These are phyloP conservation scores for Tylopilus rubrobrunneus DNA, from an alignment of 768 basidiomycete genomes.

Conservation along the genomic window DNA sequence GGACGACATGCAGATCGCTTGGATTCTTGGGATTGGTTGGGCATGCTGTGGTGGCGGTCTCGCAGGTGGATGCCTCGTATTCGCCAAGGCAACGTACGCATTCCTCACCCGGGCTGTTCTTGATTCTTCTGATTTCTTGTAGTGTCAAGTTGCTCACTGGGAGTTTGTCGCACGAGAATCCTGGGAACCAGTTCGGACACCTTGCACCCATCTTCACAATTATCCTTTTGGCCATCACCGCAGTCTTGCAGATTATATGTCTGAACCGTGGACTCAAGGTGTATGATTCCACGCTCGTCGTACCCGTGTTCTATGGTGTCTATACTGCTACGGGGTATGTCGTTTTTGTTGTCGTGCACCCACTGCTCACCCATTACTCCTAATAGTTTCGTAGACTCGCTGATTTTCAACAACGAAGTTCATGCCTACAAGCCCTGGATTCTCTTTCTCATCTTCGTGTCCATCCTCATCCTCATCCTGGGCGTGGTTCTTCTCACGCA, in stretches of 20 bases:
- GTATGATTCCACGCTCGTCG: constrained; percentile 88
- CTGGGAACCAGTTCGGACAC: constrained; percentile 86
- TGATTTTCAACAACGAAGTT: constrained; percentile 81
- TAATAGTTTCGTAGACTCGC: constrained; percentile 61
- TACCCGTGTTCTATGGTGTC: constrained; percentile 92
- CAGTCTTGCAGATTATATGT: constrained; percentile 87
- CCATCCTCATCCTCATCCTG: constrained; percentile 80
- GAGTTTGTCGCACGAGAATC: constrained; percentile 72
- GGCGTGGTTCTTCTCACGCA: constrained; percentile 93
- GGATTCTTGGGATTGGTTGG: constrained; percentile 93
- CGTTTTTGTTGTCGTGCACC: neutral
- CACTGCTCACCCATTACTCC: constrained; percentile 4
- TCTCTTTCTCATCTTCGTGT: constrained; percentile 82
- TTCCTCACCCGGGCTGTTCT: neutral
- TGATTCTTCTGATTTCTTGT: constrained; percentile 8
- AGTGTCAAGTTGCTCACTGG: constrained; percentile 82
- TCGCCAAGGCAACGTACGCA: constrained; percentile 50
- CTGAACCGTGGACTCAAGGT: constrained; percentile 86
- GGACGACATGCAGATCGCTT: constrained; percentile 82
- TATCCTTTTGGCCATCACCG: constrained; percentile 58
- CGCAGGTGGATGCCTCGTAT: constrained; percentile 86
- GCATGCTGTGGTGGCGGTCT: constrained; percentile 89
- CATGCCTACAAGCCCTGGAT: constrained; percentile 86
- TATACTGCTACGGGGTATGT: constrained; percentile 79
- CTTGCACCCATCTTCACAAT: constrained; percentile 76